These are phyloP conservation scores for Microcyclosporella mali DNA, from an alignment of 2,329 filamentous ascomycete genomes.

Conservation along the genomic window DNA sequence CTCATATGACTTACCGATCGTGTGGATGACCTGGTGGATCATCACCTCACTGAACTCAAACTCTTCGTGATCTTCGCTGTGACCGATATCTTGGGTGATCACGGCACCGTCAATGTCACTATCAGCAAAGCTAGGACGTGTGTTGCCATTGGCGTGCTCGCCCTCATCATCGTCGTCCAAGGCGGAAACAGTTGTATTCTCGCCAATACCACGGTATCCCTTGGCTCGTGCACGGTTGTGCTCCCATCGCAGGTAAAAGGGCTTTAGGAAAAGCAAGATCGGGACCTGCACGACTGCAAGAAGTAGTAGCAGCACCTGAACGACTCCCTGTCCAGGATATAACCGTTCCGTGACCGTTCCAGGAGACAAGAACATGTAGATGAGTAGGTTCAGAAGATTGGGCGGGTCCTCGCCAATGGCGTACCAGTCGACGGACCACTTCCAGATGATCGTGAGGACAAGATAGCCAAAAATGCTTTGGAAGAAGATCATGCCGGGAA, in stretches of 20 bases:
- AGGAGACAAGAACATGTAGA: conserved; percentile 97
- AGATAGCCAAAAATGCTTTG: conserved; percentile 98
- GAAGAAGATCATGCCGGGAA: conserved; percentile 99
- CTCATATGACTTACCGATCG: conserved; percentile 64
- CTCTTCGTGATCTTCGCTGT: conserved; percentile 77
- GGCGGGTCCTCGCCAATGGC: conserved; percentile 64
- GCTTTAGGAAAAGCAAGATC: conserved; percentile 87
- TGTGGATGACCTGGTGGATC: conserved; percentile 99
- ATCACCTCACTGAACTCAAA: conserved; percentile 97
- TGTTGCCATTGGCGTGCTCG: conserved; percentile 49
- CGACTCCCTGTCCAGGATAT: conserved; percentile 66
- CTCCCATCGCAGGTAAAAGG: conserved; percentile 88
- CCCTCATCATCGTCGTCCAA: conserved; percentile 81
- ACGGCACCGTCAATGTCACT: conserved; percentile 74
- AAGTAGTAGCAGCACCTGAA: conserved; percentile 74
- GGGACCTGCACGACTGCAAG: conserved; percentile 83
- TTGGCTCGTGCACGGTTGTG: conserved; percentile 80
- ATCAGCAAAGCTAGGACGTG: conserved; percentile 62
- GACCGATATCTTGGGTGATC: conserved; percentile 73
- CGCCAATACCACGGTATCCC: conserved; percentile 90
- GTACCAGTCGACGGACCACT: conserved; percentile 89
- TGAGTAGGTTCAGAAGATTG: conserved; percentile 94
- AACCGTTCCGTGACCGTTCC: conserved; percentile 67
- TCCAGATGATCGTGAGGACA: conserved; percentile 89
- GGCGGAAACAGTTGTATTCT: conserved; percentile 80